Percentiles rank a stretch among this genome's conserved stretches.
Evolutionary conservation across 2,329 filamentous ascomycete species (phyloP).

Genomic region (Kalaharituber pfeilii): DNA sequence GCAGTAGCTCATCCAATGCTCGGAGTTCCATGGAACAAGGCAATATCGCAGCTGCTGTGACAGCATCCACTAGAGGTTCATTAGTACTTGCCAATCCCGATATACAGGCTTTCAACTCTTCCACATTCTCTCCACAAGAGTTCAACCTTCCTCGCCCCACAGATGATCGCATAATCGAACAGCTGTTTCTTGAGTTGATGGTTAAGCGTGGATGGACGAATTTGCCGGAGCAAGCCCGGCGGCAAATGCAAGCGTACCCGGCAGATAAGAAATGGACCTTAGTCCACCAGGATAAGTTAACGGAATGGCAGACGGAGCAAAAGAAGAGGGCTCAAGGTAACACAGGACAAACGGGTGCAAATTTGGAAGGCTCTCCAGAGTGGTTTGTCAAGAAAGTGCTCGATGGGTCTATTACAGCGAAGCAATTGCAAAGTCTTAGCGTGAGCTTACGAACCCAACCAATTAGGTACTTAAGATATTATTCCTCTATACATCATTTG

Average conservation of each 20-base stretch:
- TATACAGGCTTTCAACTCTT: neutral
- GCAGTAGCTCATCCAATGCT: conserved; percentile 2
- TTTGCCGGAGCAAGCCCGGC: conserved; percentile 77
- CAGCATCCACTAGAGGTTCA: conserved; percentile 3
- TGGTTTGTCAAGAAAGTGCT: conserved; percentile 97
- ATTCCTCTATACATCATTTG: neutral
- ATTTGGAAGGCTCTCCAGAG: conserved; percentile 82
- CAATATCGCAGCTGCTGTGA: neutral
- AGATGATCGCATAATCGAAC: conserved; percentile 69
- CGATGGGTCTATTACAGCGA: conserved; percentile 83
- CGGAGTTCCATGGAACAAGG: conserved; percentile 6
- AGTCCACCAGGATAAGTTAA: conserved; percentile 83
- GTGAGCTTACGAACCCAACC: conserved; percentile 92
- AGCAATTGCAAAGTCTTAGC: conserved; percentile 79
- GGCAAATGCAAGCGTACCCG: conserved; percentile 93
- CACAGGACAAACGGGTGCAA: conserved; percentile 43
- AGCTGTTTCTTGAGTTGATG: conserved; percentile 87
- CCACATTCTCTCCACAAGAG: conserved; percentile 27
- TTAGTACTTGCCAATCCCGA: neutral
- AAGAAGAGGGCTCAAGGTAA: conserved; percentile 63
- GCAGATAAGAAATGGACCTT: conserved; percentile 94
- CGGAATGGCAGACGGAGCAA: conserved; percentile 86
- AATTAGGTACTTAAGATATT: conserved; percentile 34
- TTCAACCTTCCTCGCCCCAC: conserved; percentile 52
- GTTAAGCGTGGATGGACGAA: conserved; percentile 96